phyloP scores from a whole-genome alignment of 371 early-diverging fungal species.

The Sporodiniella umbellata region DNA sequence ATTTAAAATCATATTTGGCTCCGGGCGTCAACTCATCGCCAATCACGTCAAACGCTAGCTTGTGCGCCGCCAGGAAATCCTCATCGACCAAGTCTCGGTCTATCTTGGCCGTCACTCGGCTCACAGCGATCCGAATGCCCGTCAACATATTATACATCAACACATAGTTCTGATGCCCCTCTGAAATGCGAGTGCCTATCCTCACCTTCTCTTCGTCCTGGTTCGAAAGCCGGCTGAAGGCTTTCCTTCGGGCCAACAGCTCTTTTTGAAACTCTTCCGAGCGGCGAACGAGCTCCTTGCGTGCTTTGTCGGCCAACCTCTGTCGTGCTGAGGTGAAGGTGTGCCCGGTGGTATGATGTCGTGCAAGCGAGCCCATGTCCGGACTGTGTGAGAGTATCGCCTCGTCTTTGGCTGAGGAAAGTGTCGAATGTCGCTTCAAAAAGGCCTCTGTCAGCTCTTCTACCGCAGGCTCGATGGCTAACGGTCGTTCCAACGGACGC shows the following conservation, averaged over 20 bases:
- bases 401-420: slow-evolving; percentile 4
- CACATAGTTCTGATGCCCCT: slow-evolving; percentile 64
- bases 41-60: slow-evolving; percentile 88
- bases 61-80: slow-evolving; percentile 85
- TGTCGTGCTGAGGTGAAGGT: slow-evolving; percentile 21
- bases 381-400: not conserved
- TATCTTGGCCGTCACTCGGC: slow-evolving; percentile 79
- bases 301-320: slow-evolving; percentile 24
- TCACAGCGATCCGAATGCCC: slow-evolving; percentile 74
- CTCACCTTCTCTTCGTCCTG: slow-evolving; percentile 31
- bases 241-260: slow-evolving; percentile 23
- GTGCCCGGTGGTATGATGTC: slow-evolving; percentile 46
- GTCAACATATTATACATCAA: slow-evolving; percentile 97
- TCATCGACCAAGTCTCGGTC: slow-evolving; percentile 59
- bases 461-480: too few species aligned
- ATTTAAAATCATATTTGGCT: slow-evolving; percentile 93
- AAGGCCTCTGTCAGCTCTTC: too few species aligned
- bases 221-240: slow-evolving; percentile 29
- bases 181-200: slow-evolving; percentile 59
- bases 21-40: slow-evolving; percentile 90
- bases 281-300: slow-evolving; percentile 14
- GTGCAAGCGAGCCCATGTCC: slow-evolving; percentile 6
- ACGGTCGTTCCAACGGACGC: too few species aligned
- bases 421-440: slow-evolving; percentile 18
- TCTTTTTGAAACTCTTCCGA: slow-evolving; percentile 31